A percentile compares a stretch with the other conserved stretches of the same genome.
phyloP scores from a whole-genome alignment of 1,139 yeast genomes.

The Zhuliangozyma blackwelliae region DNA sequence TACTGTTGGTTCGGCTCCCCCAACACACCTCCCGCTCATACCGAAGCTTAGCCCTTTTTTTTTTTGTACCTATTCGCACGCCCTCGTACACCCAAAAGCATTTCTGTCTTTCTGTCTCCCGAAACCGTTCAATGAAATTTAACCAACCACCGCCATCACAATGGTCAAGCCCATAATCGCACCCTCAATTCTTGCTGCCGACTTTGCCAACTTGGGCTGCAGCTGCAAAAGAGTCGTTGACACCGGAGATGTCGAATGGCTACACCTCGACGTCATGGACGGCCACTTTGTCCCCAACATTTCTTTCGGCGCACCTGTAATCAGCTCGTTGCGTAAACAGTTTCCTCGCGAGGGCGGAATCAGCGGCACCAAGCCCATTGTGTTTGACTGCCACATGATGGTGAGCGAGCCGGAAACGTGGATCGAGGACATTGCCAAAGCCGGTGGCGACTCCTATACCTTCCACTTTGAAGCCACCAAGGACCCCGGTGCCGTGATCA shows the following conservation, averaged over 20 bases:
- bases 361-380: conserved; percentile 36
- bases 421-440: conserved; percentile 89
- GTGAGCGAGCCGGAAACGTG: conserved; percentile 91
- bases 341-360: conserved; percentile 50
- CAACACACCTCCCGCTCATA: too few species aligned
- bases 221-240: conserved; percentile 80
- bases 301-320: conserved; percentile 89
- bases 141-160: too few species aligned
- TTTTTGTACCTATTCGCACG: too few species aligned
- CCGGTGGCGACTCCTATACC: conserved; percentile 95
- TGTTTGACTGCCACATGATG: conserved; percentile 99
- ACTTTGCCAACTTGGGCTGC: conserved; percentile 83
- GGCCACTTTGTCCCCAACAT: conserved; percentile 98
- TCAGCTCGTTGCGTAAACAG: conserved; percentile 69
- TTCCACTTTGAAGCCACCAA: conserved; percentile 94
- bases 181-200: conserved; percentile 95
- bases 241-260: conserved; percentile 80
- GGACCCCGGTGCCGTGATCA: conserved; percentile 71
- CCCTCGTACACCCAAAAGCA: too few species aligned
- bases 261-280: conserved; percentile 97
- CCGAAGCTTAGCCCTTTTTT: too few species aligned
- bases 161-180: conserved; percentile 79
- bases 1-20: too few species aligned
- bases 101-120: too few species aligned
- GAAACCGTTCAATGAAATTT: too few species aligned